A percentile compares a stretch with the other conserved stretches of the same genome.
These are phyloP conservation scores for Aureobasidium lini DNA, from an alignment of 2,329 filamentous ascomycete species.

Conservation along the genomic window DNA sequence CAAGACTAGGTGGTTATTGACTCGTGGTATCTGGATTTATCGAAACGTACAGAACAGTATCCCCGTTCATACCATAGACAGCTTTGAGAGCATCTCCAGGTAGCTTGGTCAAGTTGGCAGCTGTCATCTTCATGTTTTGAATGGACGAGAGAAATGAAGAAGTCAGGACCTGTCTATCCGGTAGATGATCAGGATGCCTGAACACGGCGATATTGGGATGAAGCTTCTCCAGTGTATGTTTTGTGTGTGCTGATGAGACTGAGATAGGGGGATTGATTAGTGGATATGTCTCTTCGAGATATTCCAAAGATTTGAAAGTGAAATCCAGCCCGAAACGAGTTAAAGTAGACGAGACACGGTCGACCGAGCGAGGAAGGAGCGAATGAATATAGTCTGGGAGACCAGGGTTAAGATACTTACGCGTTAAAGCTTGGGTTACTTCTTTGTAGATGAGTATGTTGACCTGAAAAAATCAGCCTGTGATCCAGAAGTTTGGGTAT, in stretches of 20 bases:
- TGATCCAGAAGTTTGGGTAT: constrained; percentile 54
- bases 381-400: constrained; percentile 38
- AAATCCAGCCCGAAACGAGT: constrained; percentile 35
- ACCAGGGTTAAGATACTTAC: constrained; percentile 49
- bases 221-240: constrained; percentile 64
- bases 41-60: constrained; percentile 61
- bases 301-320: constrained; percentile 39
- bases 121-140: constrained; percentile 48
- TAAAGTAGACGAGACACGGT: constrained; percentile 34
- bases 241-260: constrained; percentile 67
- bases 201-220: constrained; percentile 85
- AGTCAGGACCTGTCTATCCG: constrained; percentile 61
- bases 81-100: constrained; percentile 67
- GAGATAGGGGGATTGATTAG: constrained; percentile 36
- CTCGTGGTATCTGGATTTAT: no score
- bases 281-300: constrained; percentile 37
- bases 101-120: constrained; percentile 53
- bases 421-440: constrained; percentile 69
- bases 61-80: constrained; percentile 74
- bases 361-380: constrained; percentile 34
- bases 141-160: constrained; percentile 50
- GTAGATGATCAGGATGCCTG: constrained; percentile 80
- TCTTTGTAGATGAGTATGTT: constrained; percentile 38
- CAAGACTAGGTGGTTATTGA: no score
- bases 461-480: neutral